Evolutionary conservation across 371 early-diverging fungal species (phyloP), one percentile per base, ranked within the genome.

Genomic region (Cokeromyces recurvatus): DNA sequence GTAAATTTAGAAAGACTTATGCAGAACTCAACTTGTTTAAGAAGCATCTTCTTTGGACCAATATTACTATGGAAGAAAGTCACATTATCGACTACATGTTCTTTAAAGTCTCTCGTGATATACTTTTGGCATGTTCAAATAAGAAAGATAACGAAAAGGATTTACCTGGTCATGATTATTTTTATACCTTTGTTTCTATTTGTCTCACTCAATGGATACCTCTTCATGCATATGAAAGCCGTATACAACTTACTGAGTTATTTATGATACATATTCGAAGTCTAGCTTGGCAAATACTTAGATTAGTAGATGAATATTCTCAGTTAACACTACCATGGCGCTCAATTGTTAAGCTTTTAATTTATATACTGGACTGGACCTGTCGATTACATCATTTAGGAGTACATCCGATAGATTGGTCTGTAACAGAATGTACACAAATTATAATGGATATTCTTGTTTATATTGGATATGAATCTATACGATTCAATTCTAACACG

Each of bases 291-390:
- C 8, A 15, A 2, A 12, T 48, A 10, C 7, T 22, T 0, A 14
- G 27, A 15, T 22, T 49, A 10, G 35, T 46, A 1, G 23, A 41
- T 11, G 25, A 14, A 14, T 2, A 10, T 2, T 23, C 44, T 2
- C 14, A 16, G 8, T 12, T 17, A 11, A 12, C 25, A 3, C 10
- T 34, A 10, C 27, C 48, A 2, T 57, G 53, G 53, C 38, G 20
- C 16, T 15, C 48, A 11, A 40, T 53, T 19, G 24, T 57, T 4
- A 44, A 57, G 17, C 10, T 38, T 1, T 20, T 44, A 36, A 1
- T 57, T 11, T 57, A 42, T 32, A 32, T 39, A 10, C n/a, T 57
- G 36, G 58, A 57, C 27, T 57, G 58, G 58, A 48, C 48, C 2
- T 57, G 58, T 44, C 32, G 58, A 31, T 45, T 57, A 35, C 40